Evolutionary conservation across 768 basidiomycete genomes (phyloP), one percentile per base, ranked within the genome.

Genomic region (Glaciozyma antarctica): DNA sequence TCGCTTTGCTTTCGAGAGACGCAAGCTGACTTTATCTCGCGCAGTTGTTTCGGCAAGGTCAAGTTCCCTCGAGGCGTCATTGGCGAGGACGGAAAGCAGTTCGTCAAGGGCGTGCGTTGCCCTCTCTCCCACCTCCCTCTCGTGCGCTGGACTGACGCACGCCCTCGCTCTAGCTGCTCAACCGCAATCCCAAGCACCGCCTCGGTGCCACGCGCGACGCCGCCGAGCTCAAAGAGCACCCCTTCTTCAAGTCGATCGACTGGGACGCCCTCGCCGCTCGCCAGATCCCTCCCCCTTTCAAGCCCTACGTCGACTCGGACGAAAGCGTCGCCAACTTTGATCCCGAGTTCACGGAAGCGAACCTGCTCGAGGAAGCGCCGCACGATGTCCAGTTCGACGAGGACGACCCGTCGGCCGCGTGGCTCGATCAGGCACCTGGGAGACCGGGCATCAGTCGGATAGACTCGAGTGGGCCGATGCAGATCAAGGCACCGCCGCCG

Each of bases 241-340:
- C 90, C 3, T 99, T 97, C 80, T 98, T 99, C 81, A 81, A 83
- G 71, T 77, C 79, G 38, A 90, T 98, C 75, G 94, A 98, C 77
- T 99, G 95, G 94, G 79, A 81, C 32, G 86, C 88, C 1, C 82
- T 99, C 47, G 83, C 86, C 28, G 81, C 80, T 69, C 93, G 94
- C 75, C 88, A 94, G 75, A 85, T 92, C 53, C 90, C 92, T 0
- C 94, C 95, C 5, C 95, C 95, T 2, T 99, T 98, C 82, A 98
- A 97, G 76, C 95, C 95, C 28, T 82, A 87, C 66, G 95, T 99
- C 68, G 93, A 97, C 77, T 94, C 90, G 22, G 95, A 99, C 80
- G 95, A 99, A 78, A 90, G 88, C 21, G 91, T 90, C n/a, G 85
- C 86, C 69, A 97, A 97, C 80, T 99, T 99, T 75, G 95, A 99